Evolutionary conservation across 2,329 filamentous ascomycete genomes (phyloP).

Genomic region (Penicillium hordei): DNA sequence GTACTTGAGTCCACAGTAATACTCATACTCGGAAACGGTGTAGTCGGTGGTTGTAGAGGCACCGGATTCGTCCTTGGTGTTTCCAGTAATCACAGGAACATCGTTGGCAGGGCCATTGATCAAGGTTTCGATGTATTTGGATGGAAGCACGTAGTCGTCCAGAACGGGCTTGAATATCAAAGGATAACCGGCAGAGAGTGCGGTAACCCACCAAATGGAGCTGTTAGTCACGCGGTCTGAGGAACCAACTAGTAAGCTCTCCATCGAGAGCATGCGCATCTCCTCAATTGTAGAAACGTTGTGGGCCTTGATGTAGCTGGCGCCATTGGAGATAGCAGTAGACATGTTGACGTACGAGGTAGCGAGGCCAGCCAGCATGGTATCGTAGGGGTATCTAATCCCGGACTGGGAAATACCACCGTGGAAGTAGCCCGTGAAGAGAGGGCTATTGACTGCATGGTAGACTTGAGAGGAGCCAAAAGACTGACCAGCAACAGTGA

Average conservation of each 20-base stretch:
- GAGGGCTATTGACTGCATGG: too few relatives aligned
- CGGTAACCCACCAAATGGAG: constrained; percentile 32
- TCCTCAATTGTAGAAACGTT: constrained; percentile 27
- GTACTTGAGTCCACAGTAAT: constrained; percentile 35
- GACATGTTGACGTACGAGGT: too few relatives aligned
- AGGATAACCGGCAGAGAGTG: constrained; percentile 28
- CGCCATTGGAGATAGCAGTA: constrained; percentile 18
- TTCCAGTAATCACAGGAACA: constrained; percentile 40
- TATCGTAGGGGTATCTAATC: too few relatives aligned
- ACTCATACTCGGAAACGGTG: constrained; percentile 29
- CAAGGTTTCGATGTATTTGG: constrained; percentile 29
- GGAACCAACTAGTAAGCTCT: constrained; percentile 27
- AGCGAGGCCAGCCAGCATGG: too few relatives aligned
- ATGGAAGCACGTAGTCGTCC: constrained; percentile 28
- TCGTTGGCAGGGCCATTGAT: constrained; percentile 33
- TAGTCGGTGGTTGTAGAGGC: constrained; percentile 24
- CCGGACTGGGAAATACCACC: too few relatives aligned
- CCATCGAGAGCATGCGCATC: constrained; percentile 25
- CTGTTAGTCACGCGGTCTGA: constrained; percentile 26
- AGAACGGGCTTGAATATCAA: constrained; percentile 33
- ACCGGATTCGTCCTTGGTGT: constrained; percentile 37
- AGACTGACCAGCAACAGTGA: constrained; percentile 44
- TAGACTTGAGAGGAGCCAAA: constrained; percentile 33
- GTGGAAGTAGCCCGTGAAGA: too few relatives aligned
- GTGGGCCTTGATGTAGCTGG: constrained; percentile 26